A percentile compares a stretch with the other conserved stretches of the same genome.
Conservation (phyloP, 108 stramenopile genomes). For the Conticribra guillardii region DNA sequence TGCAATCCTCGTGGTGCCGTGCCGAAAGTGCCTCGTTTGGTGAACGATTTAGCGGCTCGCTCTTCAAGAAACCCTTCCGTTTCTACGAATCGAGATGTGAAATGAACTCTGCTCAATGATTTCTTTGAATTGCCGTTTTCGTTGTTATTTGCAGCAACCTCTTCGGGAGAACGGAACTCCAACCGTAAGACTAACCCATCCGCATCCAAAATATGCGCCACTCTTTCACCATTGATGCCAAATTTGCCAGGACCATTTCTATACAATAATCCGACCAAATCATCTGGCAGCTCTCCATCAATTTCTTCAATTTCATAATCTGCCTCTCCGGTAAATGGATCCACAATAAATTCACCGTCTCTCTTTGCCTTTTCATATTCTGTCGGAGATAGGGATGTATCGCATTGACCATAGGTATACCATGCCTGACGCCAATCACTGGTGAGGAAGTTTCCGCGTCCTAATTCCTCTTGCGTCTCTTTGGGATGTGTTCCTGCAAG, state of each 20-base stretch:
- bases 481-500: constrained; percentile 38
- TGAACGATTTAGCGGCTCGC: constrained; percentile 29
- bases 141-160: not conserved
- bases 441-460: constrained; percentile 46
- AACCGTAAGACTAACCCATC: constrained; percentile 57
- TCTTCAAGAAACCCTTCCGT: constrained; percentile 54
- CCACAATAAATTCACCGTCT: constrained; percentile 28
- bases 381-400: not conserved
- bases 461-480: constrained; percentile 49
- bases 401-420: constrained; percentile 48
- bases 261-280: constrained; percentile 59
- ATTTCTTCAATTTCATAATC: constrained; percentile 57
- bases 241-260: constrained; percentile 72
- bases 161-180: constrained; percentile 32
- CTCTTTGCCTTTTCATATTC: not conserved
- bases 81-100: constrained; percentile 58
- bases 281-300: constrained; percentile 53
- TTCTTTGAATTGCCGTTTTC: no score
- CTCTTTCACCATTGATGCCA: constrained; percentile 54
- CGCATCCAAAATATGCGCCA: constrained; percentile 60
- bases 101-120: constrained; percentile 31
- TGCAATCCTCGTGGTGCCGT: constrained; percentile 23
- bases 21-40: constrained; percentile 60
- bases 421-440: constrained; percentile 63
- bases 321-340: constrained; percentile 52